Base-by-base conservation (phyloP, 2,329 filamentous ascomycete species). In the Rutstroemia sp. region DNA sequence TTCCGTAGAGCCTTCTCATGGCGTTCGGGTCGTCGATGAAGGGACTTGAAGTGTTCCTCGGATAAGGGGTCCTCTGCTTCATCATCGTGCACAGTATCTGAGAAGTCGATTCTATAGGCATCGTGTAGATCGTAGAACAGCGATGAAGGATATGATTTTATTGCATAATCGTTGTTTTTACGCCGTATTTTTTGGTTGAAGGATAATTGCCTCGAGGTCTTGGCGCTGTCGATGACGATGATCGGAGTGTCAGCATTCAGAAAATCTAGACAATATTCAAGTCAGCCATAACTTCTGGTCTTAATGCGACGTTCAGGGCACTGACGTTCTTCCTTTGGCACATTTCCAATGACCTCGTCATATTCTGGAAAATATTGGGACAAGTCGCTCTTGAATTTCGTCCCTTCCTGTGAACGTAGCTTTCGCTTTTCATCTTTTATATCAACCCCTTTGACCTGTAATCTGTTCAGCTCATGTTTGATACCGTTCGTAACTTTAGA, bases 341-440 rank as follows among this genome's bases (percentile, higher is more conserved):
- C 86, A 69, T 95, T 89, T 60, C 89, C 91, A 73, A 97, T 90
- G 63, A 96, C 82, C 70, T 95, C 90, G 72, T 96, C 92, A 72
- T 96, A 97, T 67, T 95, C 92, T 52, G 88, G 85, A 68, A 97
- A 96, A 73, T 96, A 97, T 49, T 84, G 81, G 39, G 91, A 86
- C 59, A 97, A 79, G 69, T 96, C 92, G 73, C 91, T 96, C 78
- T 95, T 96, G 73, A 91, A 86, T 64, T 90, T 81, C 52, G 86
- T 86, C 10, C 87, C 88, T 66, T 95, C 90, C 67, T 95, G 88
- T 52, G 90, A 95, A 61, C 92, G 83, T 70, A 96, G 76, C 69
- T 90, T 92, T 67, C 92, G 76, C 70, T 82, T 87, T 63, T 88
- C 85, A 59, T 83, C 76, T 64, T 75, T 72, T 54, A 66, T 56